Base-by-base conservation (phyloP, 140 eudicot species). In the Ambrosia hybrid region DNA sequence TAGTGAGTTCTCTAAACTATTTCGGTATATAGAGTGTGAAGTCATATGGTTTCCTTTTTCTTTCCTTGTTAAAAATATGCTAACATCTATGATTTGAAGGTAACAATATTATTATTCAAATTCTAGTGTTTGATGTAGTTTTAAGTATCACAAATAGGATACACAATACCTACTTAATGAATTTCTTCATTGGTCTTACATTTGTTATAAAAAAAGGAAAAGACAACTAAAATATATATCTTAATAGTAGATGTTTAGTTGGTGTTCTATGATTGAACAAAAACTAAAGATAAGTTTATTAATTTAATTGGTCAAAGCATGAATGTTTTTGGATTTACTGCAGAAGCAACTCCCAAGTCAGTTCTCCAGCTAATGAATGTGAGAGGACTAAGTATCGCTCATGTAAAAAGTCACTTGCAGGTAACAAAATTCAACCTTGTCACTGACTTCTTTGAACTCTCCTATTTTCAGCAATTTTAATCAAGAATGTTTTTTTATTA, bases 361-460 rank as follows among this genome's bases (percentile, higher is more conserved):
- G 92, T 90, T 68, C 94, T 90, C 76, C 97, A 93, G 72, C 58
- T 87, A 75, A 93, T 93, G 98, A 87, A 90, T 74, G 95, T 90
- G 43, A 90, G 92, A 82, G 98, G 98, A 59, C 87, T 93, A 52
- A 84, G 91, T 75, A 93, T 93, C 36, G 89, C 97, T 56, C 98
- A 93, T 81, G 98, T 93, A 57, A 93, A 93, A 83, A 93, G 98
- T 78, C 98, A 93, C 79, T 79, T 93, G 72, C 97, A 93, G 94
- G 98, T 90, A 85, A 13, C 13, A 30, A 53, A 64, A 61, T 59
- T 45, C 37, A 46, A n/a, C 48, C 43, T 37, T 55, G 9, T 61
- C 5, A 10, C 30, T 30, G n/a, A 39, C 21, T 21, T 41, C 30
- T 45, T 65, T 11, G 2, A 14, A 11, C 21, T 64, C 70, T 72